Evolutionary conservation across 2,329 filamentous ascomycete species (phyloP).

Genomic region (Stachybotrys elegans): DNA sequence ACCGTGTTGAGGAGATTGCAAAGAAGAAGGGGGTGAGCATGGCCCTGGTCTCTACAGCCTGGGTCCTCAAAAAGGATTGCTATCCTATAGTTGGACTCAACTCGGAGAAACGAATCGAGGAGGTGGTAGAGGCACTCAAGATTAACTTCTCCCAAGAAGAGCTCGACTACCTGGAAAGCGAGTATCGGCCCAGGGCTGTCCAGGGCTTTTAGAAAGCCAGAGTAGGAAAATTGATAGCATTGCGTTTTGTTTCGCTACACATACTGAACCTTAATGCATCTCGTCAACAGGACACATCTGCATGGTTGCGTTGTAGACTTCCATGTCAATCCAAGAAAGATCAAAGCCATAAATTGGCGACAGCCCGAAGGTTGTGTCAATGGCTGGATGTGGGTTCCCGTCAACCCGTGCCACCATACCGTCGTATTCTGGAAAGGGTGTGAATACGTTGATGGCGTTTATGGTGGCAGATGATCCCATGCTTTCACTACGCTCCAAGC

Average conservation of each 20-base stretch:
- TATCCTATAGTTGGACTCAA: slow-evolving; percentile 59
- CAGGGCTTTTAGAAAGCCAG: slow-evolving; percentile 1
- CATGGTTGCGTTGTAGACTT: slow-evolving; percentile 13
- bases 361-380: slow-evolving; percentile 21
- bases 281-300: background rate
- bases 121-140: slow-evolving; percentile 46
- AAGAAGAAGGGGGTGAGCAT: slow-evolving; percentile 55
- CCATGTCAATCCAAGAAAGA: slow-evolving; percentile 11
- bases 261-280: background rate
- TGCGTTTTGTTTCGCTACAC: background rate
- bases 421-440: slow-evolving; percentile 1
- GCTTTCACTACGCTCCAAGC: slow-evolving; percentile 1
- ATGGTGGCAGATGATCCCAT: background rate
- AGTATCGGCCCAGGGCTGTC: slow-evolving; percentile 50
- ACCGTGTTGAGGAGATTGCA: slow-evolving; percentile 47
- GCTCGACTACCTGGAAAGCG: slow-evolving; percentile 55
- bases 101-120: slow-evolving; percentile 54
- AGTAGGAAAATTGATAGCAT: background rate
- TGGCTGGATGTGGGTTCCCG: slow-evolving; percentile 11
- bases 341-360: slow-evolving; percentile 23
- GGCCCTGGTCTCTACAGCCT: slow-evolving; percentile 60
- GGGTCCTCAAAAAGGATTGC: slow-evolving; percentile 49
- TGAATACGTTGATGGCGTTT: background rate
- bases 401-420: slow-evolving; percentile 7
- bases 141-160: slow-evolving; percentile 53